Percentiles rank a stretch among this genome's conserved stretches.
Evolutionary conservation across 805 yeast genomes (phyloP).

Genomic region (Schizosaccharomyces cryophilus): DNA sequence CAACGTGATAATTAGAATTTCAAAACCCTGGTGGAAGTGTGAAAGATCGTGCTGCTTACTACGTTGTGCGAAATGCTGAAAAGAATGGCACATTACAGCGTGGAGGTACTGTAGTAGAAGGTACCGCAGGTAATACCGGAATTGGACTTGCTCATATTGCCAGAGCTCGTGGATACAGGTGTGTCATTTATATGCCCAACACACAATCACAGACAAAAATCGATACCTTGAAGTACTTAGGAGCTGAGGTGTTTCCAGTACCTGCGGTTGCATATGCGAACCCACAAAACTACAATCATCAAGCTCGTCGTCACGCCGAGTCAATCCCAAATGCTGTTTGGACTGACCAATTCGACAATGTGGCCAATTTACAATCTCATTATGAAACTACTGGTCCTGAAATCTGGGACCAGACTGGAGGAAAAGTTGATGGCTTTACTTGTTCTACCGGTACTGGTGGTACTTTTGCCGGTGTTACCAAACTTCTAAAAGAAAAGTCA

Average conservation of each 20-base stretch:
- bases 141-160: slow-evolving; percentile 65
- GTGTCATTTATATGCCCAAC: slow-evolving; percentile 77
- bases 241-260: slow-evolving; percentile 72
- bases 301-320: slow-evolving; percentile 69
- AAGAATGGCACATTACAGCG: slow-evolving; percentile 32
- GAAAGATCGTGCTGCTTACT: slow-evolving; percentile 73
- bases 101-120: slow-evolving; percentile 77
- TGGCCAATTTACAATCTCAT: slow-evolving; percentile 73
- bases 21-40: slow-evolving; percentile 89
- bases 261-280: slow-evolving; percentile 67
- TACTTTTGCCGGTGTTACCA: slow-evolving; percentile 64
- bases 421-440: slow-evolving; percentile 61
- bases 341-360: slow-evolving; percentile 80
- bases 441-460: slow-evolving; percentile 90
- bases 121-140: slow-evolving; percentile 93
- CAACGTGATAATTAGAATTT: slow-evolving; percentile 23
- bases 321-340: slow-evolving; percentile 54
- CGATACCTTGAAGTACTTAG: slow-evolving; percentile 45
- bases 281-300: slow-evolving; percentile 69
- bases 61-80: slow-evolving; percentile 58
- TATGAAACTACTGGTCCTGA: slow-evolving; percentile 82
- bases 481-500: slow-evolving; percentile 48
- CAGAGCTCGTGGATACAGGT: slow-evolving; percentile 57
- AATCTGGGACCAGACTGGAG: slow-evolving; percentile 63
- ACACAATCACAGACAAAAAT: slow-evolving; percentile 66